Percentiles rank a stretch among this genome's conserved stretches.
Evolutionary conservation across 768 basidiomycete species (phyloP).

Genomic region (Suillus subaureus): DNA sequence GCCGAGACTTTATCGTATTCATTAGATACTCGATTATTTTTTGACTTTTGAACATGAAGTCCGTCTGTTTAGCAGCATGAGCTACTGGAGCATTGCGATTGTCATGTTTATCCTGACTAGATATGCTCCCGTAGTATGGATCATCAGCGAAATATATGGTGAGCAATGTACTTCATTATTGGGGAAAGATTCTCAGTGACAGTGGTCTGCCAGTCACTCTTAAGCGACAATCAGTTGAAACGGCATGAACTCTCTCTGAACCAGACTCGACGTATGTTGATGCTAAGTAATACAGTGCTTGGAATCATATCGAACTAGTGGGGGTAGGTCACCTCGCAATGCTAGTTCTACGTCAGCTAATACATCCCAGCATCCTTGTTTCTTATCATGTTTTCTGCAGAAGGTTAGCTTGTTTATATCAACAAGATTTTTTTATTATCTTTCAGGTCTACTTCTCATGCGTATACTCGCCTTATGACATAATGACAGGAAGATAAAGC

Average conservation of each 20-base stretch:
- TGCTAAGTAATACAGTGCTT: slow-evolving; percentile 9
- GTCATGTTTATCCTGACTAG: slow-evolving; percentile 14
- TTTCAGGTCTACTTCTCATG: slow-evolving; percentile 15
- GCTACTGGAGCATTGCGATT: slow-evolving; percentile 3
- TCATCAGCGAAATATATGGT: slow-evolving; percentile 14
- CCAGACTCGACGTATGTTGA: not conserved
- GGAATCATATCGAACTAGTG: slow-evolving; percentile 10
- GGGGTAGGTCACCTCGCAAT: slow-evolving; percentile 6
- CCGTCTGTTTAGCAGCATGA: slow-evolving; percentile 7
- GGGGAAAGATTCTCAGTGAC: not conserved
- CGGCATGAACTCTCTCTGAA: not conserved
- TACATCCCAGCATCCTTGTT: slow-evolving; percentile 1
- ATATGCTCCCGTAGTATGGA: slow-evolving; percentile 13
- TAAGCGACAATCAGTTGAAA: not conserved
- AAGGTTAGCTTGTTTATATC: not conserved
- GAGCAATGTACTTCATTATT: not conserved
- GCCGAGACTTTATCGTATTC: not conserved
- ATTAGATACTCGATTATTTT: slow-evolving; percentile 12
- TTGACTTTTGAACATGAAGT: slow-evolving; percentile 15
- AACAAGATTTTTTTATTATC: no score
- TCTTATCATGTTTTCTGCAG: slow-evolving; percentile 14
- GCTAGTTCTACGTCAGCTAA: not conserved
- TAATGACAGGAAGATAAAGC: not conserved
- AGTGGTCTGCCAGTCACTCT: not conserved
- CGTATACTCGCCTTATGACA: slow-evolving; percentile 16